A percentile compares a stretch with the other conserved stretches of the same genome.
Evolutionary conservation across 306 rosid species (phyloP).

Genomic region (Cyclanthera cordifolia): DNA sequence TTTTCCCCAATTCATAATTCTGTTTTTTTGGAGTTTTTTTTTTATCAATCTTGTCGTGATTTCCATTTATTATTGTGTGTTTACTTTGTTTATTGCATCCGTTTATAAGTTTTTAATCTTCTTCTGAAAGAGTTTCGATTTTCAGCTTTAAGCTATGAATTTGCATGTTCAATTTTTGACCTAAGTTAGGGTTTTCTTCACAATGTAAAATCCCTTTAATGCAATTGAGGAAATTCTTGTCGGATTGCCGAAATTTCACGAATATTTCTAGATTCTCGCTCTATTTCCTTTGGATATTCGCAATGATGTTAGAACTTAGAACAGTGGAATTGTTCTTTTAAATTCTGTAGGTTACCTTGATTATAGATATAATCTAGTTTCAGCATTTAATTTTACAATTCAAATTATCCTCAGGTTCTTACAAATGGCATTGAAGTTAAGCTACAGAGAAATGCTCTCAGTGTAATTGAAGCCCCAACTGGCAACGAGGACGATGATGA

Average conservation of each 20-base stretch:
- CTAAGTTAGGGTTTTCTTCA: background rate
- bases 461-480: conserved; percentile 92
- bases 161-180: conserved; percentile 45
- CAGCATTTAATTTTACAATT: background rate
- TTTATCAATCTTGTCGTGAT: background rate
- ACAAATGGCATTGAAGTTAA: conserved; percentile 98
- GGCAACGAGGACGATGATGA: conserved; percentile 94
- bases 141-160: background rate
- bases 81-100: background rate
- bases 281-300: background rate
- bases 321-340: conserved; percentile 6
- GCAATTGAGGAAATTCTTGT: background rate
- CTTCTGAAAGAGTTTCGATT: background rate
- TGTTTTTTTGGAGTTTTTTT: background rate
- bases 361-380: background rate
- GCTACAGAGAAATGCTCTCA: conserved; percentile 96
- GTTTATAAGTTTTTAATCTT: background rate
- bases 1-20: conserved; percentile 15
- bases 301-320: conserved; percentile 1
- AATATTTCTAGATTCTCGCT: background rate
- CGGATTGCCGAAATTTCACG: background rate
- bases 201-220: background rate
- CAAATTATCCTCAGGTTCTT: conserved; percentile 49
- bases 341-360: background rate
- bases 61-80: background rate